phyloP scores from a whole-genome alignment of 1,284 basidiomycete genomes.

The Melampsora larici-populina region DNA sequence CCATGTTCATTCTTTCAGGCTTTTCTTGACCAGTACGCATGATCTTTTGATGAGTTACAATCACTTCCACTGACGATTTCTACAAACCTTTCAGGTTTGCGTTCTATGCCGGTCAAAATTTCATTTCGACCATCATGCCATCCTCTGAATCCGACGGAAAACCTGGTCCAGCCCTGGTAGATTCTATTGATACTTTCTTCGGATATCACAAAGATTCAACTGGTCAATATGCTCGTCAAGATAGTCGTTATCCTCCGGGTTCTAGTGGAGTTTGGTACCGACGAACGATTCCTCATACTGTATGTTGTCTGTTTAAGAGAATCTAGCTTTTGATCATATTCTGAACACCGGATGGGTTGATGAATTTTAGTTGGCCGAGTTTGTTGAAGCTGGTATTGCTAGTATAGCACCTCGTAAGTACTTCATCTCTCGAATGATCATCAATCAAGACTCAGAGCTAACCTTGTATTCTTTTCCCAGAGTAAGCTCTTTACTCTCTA shows the following conservation, averaged over 20 bases:
- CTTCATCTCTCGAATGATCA: background rate
- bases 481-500: background rate
- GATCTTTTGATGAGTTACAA: no score
- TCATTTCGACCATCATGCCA: background rate
- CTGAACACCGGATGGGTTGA: background rate
- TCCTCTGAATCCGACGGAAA: background rate
- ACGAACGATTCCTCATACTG: background rate
- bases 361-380: background rate
- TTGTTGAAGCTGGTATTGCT: background rate
- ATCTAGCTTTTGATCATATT: background rate
- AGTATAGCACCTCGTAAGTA: background rate
- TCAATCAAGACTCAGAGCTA: background rate
- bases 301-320: background rate
- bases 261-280: background rate
- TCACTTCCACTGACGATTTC: no score
- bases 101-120: background rate
- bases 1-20: no score
- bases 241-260: background rate
- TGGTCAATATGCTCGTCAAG: background rate
- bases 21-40: no score
- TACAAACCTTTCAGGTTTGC: background rate
- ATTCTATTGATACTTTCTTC: background rate
- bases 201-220: slow-evolving; percentile 3
- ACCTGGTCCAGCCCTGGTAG: background rate
- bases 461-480: background rate